Base-by-base conservation (phyloP, 2,329 filamentous ascomycete genomes). In the Arthrobotrys megalospora region DNA sequence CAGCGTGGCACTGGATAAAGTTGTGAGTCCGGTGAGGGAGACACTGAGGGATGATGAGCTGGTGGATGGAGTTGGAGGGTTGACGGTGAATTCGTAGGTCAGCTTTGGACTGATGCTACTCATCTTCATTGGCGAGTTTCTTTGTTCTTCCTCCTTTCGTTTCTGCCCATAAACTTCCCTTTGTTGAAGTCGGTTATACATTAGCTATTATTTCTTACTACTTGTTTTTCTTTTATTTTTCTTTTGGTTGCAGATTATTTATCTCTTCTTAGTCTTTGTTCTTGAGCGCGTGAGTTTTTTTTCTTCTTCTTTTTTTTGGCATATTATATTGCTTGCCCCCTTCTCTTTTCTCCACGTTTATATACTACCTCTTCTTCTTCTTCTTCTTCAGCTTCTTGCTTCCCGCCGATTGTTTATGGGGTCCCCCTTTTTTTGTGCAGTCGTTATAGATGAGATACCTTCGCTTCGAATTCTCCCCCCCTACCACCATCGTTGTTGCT, bases 1-100 rank as follows among this genome's bases (percentile, higher is more conserved):
- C 84, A 91, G 93, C 4, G 95, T 93, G 24, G 93, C 94, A 1
- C 85, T 98, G 52, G 93, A 97, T 83, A 89, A 89, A 11, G 89
- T 94, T 68, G 89, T 88, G 80, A 88, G 89, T 7, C 79, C 81
- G 16, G 58, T 68, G 52, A 70, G 73, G 43, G 73, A 77, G 34
- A 60, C 65, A n/a, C 48, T 47, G 10, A 70, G 79, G 34, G 80
- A 47, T 6, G 70, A 43, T 14, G 73, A 69, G 16, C 21, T 77
- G n/a, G 43, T 34, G 12, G 79, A 71, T 34, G 69, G 64, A 11
- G 52, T 79, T 45, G 24, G 47, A 34, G 50, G 43, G 14, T 60
- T 80, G 41, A 62, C 69, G 11, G 80, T 79, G 63, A 77, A 72
- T 41, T 77, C 73, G 34, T 77, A 60, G 62, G 12, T 70, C 72